Evolutionary conservation across 1,284 basidiomycete species (phyloP), one percentile per base, ranked within the genome.

Genomic region (Erythrobasidium hasegawianum): DNA sequence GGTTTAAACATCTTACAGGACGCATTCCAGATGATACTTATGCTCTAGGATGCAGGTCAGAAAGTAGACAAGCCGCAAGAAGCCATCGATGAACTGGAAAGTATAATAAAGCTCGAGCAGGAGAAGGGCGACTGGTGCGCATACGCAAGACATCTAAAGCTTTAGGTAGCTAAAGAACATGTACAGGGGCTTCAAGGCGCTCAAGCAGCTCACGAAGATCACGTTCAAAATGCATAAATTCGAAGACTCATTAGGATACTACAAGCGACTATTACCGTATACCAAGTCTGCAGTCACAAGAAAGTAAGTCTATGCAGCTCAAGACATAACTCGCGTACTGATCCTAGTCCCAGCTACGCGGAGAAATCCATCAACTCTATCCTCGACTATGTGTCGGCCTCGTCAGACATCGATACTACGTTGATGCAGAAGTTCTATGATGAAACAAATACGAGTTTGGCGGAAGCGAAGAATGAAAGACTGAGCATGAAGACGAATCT

Each of bases 311-410:
- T 1, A 9, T 64, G n/a, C n/a, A 77, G 76, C 75, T 70, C 29
- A 57, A 73, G 27, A 76, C 78, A 3, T n/a, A n/a, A n/a, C 77
- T 10, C 13, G 14, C 26, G 1, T 13, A 39, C 33, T 47, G 2
- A 38, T 14, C 24, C 2, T 5, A 0, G 57, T 64, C n/a, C 74
- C 90, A 72, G 70, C 64, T 72, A 73, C 0, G 72, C 76, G 7
- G 96, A 99, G 79, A 98, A 98, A 81, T 89, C 90, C 7, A 98
- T 99, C 81, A 98, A 97, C 77, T 90, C 90, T 68, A 97, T 99
- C 69, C 81, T 99, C 70, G 96, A 99, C 78, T 98, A 98, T 75
- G 96, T 98, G 47, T 93, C 93, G 13, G 81, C 81, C 29, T 92
- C 92, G 70, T 79, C 80, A 38, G 90, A 79, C 59, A 86, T 96